Percentiles rank a stretch among this genome's conserved stretches.
Evolutionary conservation across 306 rosid species (phyloP).

Genomic region (Acacia confusa): DNA sequence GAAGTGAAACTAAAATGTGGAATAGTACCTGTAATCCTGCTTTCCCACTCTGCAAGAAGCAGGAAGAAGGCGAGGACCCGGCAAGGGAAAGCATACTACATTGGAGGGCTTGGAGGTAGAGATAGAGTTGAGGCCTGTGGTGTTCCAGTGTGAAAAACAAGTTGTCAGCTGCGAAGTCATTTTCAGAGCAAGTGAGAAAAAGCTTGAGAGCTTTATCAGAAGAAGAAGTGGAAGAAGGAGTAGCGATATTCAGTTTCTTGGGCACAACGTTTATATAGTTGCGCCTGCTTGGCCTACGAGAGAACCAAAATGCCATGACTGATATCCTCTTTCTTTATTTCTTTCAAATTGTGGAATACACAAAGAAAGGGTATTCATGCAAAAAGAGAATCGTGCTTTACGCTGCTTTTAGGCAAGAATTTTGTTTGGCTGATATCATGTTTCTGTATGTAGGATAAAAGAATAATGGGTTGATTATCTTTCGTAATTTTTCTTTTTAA

Average conservation of each 20-base stretch:
- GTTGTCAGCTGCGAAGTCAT: conserved; percentile 66
- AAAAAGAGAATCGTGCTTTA: background rate
- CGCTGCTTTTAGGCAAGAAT: background rate
- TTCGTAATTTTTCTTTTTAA: background rate
- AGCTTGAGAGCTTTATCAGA: background rate
- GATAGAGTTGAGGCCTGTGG: conserved; percentile 33
- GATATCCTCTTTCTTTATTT: background rate
- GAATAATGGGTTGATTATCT: background rate
- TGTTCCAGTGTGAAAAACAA: conserved; percentile 51
- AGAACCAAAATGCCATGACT: background rate
- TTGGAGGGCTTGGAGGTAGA: conserved; percentile 1
- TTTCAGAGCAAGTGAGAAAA: background rate
- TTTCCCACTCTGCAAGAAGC: conserved; percentile 56
- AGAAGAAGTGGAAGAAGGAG: background rate
- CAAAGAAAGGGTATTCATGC: background rate
- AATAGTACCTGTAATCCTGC: conserved; percentile 50
- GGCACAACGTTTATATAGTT: background rate
- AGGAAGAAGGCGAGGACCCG: conserved; percentile 42
- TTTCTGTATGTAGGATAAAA: background rate
- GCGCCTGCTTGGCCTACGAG: background rate
- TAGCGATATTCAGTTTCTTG: background rate
- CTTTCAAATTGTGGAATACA: background rate
- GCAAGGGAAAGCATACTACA: conserved; percentile 30
- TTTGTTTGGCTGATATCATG: background rate
- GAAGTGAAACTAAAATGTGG: background rate